Conservation (phyloP, 2,329 filamentous ascomycete genomes). For the Cladosporium sp. region DNA sequence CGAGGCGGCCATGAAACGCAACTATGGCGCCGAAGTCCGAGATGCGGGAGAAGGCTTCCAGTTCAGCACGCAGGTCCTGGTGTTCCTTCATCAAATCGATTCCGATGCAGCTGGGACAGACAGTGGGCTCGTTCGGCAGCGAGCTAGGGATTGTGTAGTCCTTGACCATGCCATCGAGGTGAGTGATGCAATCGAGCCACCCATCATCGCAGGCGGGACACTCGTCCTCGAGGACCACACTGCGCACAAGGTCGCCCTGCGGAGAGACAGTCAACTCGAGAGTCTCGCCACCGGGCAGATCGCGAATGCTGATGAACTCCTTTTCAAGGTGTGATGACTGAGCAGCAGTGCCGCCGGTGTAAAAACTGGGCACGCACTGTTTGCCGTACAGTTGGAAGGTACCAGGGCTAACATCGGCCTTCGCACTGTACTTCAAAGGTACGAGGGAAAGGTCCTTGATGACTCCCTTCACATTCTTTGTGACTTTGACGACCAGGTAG, state of each 20-base stretch:
- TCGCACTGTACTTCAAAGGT: not conserved
- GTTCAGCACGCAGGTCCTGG: slow-evolving; percentile 24
- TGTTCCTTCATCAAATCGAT: slow-evolving; percentile 25
- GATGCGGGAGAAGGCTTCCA: slow-evolving; percentile 18
- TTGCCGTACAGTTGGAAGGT: slow-evolving; percentile 29
- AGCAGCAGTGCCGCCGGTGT: not conserved
- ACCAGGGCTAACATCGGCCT: not conserved
- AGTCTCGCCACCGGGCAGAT: slow-evolving; percentile 18
- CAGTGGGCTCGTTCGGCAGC: slow-evolving; percentile 20
- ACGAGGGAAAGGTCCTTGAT: slow-evolving; percentile 21
- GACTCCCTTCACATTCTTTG: slow-evolving; percentile 16
- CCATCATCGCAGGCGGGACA: slow-evolving; percentile 26
- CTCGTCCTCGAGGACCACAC: slow-evolving; percentile 12
- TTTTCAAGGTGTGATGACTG: not conserved
- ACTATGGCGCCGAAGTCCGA: slow-evolving; percentile 20
- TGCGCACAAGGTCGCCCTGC: slow-evolving; percentile 25
- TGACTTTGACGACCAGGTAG: slow-evolving; percentile 20
- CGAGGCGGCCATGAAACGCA: slow-evolving; percentile 23
- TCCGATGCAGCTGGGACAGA: slow-evolving; percentile 34
- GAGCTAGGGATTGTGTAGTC: slow-evolving; percentile 25
- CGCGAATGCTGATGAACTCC: slow-evolving; percentile 17
- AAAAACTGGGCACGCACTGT: slow-evolving; percentile 18
- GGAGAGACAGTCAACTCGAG: slow-evolving; percentile 22
- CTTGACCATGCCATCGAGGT: slow-evolving; percentile 23
- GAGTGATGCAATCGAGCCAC: slow-evolving; percentile 22